Conservation (phyloP, 176 grass and related monocot species). For the Ensete glaucum region DNA sequence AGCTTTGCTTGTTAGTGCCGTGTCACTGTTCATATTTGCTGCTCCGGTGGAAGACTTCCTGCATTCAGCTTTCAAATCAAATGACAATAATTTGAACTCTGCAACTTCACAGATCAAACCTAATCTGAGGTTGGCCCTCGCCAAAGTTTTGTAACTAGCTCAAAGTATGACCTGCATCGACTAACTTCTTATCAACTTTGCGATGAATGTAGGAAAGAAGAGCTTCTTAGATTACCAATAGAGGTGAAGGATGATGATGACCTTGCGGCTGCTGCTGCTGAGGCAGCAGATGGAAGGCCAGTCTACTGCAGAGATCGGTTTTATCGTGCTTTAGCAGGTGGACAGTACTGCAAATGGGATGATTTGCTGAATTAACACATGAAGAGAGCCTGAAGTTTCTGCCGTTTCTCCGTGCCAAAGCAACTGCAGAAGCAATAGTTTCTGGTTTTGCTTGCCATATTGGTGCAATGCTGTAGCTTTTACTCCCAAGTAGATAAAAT, state of each 20-base stretch:
- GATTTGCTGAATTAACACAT: conserved; percentile 60
- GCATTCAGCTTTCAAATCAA: conserved; percentile 37
- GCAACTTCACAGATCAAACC: conserved; percentile 41
- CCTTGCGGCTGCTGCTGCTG: conserved; percentile 59
- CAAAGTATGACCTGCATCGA: background rate
- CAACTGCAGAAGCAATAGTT: background rate
- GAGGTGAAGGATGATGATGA: conserved; percentile 81
- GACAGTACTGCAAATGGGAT: conserved; percentile 95
- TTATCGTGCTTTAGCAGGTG: conserved; percentile 76
- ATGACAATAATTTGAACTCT: conserved; percentile 14
- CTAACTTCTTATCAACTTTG: background rate
- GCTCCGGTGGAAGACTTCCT: conserved; percentile 61
- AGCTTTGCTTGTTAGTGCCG: conserved; percentile 55
- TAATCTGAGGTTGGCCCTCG: conserved; percentile 37
- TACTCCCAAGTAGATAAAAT: background rate
- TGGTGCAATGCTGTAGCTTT: background rate
- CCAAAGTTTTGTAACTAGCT: background rate
- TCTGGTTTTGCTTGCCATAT: background rate
- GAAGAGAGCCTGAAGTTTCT: background rate
- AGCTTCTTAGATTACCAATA: conserved; percentile 67
- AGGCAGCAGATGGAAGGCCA: conserved; percentile 77
- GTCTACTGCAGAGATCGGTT: conserved; percentile 94
- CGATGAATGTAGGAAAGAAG: conserved; percentile 40
- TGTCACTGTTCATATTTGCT: conserved; percentile 60
- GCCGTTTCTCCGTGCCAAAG: background rate